Evolutionary conservation across 2,329 filamentous ascomycete species (phyloP).

Genomic region (Dryadomyces quercivorus): DNA sequence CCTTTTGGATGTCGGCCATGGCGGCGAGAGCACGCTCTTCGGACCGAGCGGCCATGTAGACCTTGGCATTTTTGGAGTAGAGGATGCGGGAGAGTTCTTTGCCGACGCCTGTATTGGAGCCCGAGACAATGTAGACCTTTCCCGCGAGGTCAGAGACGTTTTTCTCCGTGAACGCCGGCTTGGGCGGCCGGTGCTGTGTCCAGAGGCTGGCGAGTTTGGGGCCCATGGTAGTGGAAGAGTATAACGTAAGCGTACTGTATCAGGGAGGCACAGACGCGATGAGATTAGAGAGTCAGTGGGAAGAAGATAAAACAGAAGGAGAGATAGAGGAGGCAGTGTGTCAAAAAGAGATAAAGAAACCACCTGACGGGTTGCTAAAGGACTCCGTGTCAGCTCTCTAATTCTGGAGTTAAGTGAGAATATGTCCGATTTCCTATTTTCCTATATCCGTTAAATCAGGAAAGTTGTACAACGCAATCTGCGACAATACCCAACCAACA

Average conservation of each 20-base stretch:
- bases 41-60: constrained; percentile 36
- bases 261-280: no score
- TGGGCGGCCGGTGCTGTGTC: not conserved
- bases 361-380: no score
- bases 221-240: not conserved
- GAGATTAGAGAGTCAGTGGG: not conserved
- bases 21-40: constrained; percentile 24
- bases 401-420: not conserved
- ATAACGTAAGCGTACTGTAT: no score
- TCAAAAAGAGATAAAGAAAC: no score
- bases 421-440: not conserved
- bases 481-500: no score
- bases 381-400: not conserved
- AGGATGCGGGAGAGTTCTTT: constrained; percentile 35
- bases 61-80: constrained; percentile 34
- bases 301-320: not conserved
- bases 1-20: constrained; percentile 25
- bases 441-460: not conserved
- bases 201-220: not conserved
- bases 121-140: constrained; percentile 30
- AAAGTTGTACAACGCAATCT: not conserved
- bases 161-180: not conserved
- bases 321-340: not conserved
- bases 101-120: constrained; percentile 24
- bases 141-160: not conserved